Conservation (phyloP, 2,329 filamentous ascomycete genomes). For the Cladosporium colombiae region DNA sequence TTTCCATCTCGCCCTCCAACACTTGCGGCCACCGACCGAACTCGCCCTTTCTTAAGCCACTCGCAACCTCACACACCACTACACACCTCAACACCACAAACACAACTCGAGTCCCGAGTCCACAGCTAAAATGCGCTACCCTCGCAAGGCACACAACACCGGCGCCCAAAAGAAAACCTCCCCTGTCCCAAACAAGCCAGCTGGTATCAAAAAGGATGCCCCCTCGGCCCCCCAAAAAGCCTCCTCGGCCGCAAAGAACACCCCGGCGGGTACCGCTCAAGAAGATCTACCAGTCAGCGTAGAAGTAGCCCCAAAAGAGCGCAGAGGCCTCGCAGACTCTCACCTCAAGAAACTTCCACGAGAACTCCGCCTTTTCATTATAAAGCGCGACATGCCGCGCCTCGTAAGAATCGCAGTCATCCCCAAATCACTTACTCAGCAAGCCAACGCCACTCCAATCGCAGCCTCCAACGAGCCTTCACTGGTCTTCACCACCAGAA, state of each 20-base stretch:
- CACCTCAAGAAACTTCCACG: too few species aligned
- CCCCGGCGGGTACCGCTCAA: too few species aligned
- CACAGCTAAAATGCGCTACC: neutral
- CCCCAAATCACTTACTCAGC: neutral
- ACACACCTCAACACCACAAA: neutral
- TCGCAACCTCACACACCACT: neutral
- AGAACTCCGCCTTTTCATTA: neutral
- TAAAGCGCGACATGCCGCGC: neutral
- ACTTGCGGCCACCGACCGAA: too few species aligned
- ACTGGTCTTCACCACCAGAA: neutral
- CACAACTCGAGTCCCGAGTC: neutral
- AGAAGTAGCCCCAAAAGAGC: too few species aligned
- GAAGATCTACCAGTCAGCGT: too few species aligned
- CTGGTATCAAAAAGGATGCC: too few species aligned
- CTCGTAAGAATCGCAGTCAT: neutral
- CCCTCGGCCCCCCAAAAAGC: too few species aligned
- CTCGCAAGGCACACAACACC: neutral
- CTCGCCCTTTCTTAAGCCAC: neutral
- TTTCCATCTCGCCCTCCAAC: neutral
- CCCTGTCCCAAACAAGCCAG: too few species aligned
- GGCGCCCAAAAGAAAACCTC: neutral
- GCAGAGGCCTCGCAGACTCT: neutral
- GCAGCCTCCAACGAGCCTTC: neutral
- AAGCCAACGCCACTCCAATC: neutral
- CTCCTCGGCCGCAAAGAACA: too few species aligned